Evolutionary conservation across 2,329 filamentous ascomycete genomes (phyloP).

Genomic region (Penicillium janthinellum): DNA sequence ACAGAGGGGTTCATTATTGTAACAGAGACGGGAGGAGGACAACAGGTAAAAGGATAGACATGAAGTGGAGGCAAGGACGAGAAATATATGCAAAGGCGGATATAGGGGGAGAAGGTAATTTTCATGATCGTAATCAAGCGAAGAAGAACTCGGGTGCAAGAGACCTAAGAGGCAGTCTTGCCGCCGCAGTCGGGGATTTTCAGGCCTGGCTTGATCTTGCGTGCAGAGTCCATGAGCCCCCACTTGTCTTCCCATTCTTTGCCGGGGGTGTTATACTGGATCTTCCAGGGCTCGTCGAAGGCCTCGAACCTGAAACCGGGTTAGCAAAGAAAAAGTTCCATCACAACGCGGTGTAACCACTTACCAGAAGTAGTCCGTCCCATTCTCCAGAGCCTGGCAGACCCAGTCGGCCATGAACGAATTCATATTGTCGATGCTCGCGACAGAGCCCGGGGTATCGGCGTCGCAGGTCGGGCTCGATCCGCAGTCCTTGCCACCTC

Average conservation of each 20-base stretch:
- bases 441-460: conserved; percentile 66
- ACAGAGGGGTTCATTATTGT: background rate
- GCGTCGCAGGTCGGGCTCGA: conserved; percentile 58
- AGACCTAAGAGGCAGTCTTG: conserved; percentile 57
- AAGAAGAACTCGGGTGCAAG: conserved; percentile 1
- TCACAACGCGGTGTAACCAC: conserved; percentile 22
- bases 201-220: conserved; percentile 80
- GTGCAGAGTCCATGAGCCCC: conserved; percentile 84
- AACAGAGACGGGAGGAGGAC: background rate
- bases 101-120: background rate
- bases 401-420: conserved; percentile 84
- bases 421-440: conserved; percentile 79
- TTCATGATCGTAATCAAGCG: conserved; percentile 26
- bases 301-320: conserved; percentile 70
- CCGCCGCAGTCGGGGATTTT: conserved; percentile 86
- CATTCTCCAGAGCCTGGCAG: conserved; percentile 75
- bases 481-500: conserved; percentile 78
- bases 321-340: conserved; percentile 13
- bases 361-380: conserved; percentile 91
- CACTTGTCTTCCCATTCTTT: conserved; percentile 94
- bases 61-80: conserved; percentile 1
- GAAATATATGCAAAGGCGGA: conserved; percentile 6
- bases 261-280: conserved; percentile 64
- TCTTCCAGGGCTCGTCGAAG: conserved; percentile 97
- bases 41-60: background rate